Conservation (phyloP, 2,329 filamentous ascomycete genomes). For the Alternaria tenuissima region DNA sequence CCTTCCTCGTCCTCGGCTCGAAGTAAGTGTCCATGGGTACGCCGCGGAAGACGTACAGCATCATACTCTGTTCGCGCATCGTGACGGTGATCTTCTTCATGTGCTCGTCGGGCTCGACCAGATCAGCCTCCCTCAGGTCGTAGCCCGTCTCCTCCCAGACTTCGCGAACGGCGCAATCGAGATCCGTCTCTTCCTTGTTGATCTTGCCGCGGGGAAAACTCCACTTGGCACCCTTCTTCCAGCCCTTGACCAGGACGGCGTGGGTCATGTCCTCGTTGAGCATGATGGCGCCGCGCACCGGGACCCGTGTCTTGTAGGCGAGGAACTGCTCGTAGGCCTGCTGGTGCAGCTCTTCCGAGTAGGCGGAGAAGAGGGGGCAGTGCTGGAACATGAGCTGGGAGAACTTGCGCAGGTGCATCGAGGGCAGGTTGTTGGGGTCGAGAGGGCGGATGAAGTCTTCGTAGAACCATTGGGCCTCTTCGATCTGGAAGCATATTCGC, state of each 20-base stretch:
- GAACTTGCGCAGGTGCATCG: constrained; percentile 84
- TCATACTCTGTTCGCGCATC: constrained; percentile 92
- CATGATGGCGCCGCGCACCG: constrained; percentile 92
- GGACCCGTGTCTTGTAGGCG: constrained; percentile 92
- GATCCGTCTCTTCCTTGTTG: constrained; percentile 93
- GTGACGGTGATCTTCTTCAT: constrained; percentile 87
- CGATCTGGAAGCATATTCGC: constrained; percentile 97
- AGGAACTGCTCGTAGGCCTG: constrained; percentile 91
- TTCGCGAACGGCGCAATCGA: constrained; percentile 92
- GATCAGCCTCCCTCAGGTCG: constrained; percentile 76
- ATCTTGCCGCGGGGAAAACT: constrained; percentile 97
- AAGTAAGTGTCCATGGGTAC: constrained; percentile 88
- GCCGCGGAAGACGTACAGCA: constrained; percentile 89
- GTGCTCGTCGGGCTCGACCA: constrained; percentile 73
- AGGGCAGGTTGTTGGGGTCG: constrained; percentile 80
- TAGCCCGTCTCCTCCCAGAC: constrained; percentile 97
- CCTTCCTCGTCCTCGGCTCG: constrained; percentile 89
- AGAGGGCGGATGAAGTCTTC: constrained; percentile 97
- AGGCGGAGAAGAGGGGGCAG: constrained; percentile 85
- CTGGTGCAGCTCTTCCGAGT: constrained; percentile 78
- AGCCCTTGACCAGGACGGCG: constrained; percentile 91
- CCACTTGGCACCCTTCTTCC: constrained; percentile 97
- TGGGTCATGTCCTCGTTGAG: constrained; percentile 95
- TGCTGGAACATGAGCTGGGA: constrained; percentile 92
- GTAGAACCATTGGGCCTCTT: constrained; percentile 99